These are phyloP conservation scores for Colletotrichum euphorbiae DNA, from an alignment of 2,329 filamentous ascomycete genomes.

Conservation along the genomic window DNA sequence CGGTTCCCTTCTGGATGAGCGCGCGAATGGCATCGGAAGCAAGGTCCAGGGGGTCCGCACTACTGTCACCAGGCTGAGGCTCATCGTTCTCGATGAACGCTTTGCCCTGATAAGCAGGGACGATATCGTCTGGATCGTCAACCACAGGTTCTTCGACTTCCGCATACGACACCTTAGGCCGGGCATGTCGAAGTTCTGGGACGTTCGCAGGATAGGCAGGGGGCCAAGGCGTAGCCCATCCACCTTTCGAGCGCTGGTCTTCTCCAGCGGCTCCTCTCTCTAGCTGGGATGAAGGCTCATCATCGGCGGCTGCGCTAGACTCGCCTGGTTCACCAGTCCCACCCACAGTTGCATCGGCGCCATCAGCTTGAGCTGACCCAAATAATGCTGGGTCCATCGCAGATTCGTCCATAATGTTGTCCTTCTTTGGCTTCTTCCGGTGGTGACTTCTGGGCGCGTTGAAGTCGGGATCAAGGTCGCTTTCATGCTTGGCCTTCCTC, in stretches of 20 bases:
- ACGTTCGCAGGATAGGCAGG: slow-evolving; percentile 50
- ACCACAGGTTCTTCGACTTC: slow-evolving; percentile 57
- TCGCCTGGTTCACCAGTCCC: slow-evolving; percentile 6
- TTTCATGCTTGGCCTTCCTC: slow-evolving; percentile 63
- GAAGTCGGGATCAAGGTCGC: slow-evolving; percentile 67
- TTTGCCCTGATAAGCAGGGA: slow-evolving; percentile 41
- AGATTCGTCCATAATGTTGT: slow-evolving; percentile 44
- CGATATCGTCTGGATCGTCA: slow-evolving; percentile 57
- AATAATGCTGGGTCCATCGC: slow-evolving; percentile 67
- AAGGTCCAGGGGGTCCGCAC: slow-evolving; percentile 51
- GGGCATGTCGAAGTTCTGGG: slow-evolving; percentile 63
- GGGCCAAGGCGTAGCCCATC: slow-evolving; percentile 6
- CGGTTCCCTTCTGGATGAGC: slow-evolving; percentile 42
- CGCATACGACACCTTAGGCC: slow-evolving; percentile 63
- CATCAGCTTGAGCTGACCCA: slow-evolving; percentile 35
- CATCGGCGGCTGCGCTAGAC: slow-evolving; percentile 38
- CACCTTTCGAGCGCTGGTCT: slow-evolving; percentile 4
- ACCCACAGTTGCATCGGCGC: neutral
- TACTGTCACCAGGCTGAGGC: slow-evolving; percentile 16
- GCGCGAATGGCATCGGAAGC: slow-evolving; percentile 52
- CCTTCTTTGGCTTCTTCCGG: slow-evolving; percentile 55
- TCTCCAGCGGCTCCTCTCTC: slow-evolving; percentile 22
- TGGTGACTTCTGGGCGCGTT: slow-evolving; percentile 53
- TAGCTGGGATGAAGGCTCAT: slow-evolving; percentile 34
- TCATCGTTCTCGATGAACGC: slow-evolving; percentile 23